These are phyloP conservation scores for Saccharomycopsis vini DNA, from an alignment of 805 yeast genomes.

Conservation along the genomic window DNA sequence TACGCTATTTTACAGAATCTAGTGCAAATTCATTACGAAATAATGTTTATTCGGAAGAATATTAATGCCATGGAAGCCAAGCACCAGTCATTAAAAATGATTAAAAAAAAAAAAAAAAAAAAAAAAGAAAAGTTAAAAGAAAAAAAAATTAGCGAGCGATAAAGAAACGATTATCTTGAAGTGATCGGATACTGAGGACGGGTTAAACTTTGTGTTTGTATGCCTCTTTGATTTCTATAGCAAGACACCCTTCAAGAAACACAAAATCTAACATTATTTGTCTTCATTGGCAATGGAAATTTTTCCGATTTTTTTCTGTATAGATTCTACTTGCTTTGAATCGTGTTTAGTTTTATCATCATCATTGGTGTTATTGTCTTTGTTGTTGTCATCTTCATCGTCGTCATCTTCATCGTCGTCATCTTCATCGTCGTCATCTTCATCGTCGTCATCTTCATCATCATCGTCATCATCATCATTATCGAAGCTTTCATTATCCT, in stretches of 20 bases:
- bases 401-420: slow-evolving; percentile 35
- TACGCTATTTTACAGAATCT: too few relatives aligned
- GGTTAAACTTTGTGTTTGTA: too few relatives aligned
- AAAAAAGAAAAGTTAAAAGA: background rate
- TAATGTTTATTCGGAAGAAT: too few relatives aligned
- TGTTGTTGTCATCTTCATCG: slow-evolving; percentile 31
- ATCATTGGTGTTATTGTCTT: slow-evolving; percentile 24
- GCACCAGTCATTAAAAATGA: too few relatives aligned
- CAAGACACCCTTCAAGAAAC: too few relatives aligned
- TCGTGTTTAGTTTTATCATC: slow-evolving; percentile 17
- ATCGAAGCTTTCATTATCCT: too few relatives aligned
- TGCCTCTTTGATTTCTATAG: too few relatives aligned
- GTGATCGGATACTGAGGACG: too few relatives aligned
- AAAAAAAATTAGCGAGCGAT: background rate
- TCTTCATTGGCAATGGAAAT: slow-evolving; percentile 1
- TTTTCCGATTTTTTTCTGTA: background rate
- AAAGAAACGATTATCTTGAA: background rate
- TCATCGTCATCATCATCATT: slow-evolving; percentile 23
- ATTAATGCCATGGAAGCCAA: too few relatives aligned
- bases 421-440: slow-evolving; percentile 25
- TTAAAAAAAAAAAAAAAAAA: background rate
- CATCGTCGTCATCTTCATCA: slow-evolving; percentile 29
- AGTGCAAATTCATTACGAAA: too few relatives aligned
- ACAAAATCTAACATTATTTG: too few relatives aligned
- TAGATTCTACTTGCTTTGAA: background rate